phyloP scores from a whole-genome alignment of 2,329 filamentous ascomycete genomes.

The Phyllosticta capitalensis region DNA sequence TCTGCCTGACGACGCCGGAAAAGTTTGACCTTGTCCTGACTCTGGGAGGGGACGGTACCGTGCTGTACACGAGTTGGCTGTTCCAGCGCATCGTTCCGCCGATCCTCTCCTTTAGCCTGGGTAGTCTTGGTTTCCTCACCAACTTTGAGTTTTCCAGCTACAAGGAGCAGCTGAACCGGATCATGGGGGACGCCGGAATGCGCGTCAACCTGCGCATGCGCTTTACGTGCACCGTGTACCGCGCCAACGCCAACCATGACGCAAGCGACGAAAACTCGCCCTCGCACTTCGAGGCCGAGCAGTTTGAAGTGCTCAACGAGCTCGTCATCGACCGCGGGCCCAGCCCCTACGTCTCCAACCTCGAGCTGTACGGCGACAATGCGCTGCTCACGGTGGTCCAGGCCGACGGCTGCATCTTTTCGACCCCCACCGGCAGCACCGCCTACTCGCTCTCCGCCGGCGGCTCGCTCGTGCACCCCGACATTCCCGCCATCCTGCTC shows the following conservation, averaged over 20 bases:
- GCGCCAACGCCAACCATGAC: constrained; percentile 39
- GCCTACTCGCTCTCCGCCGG: constrained; percentile 95
- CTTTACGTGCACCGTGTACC: constrained; percentile 95
- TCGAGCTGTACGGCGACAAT: constrained; percentile 92
- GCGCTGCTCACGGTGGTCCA: constrained; percentile 92
- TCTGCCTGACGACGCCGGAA: constrained; percentile 89
- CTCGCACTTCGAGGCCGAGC: constrained; percentile 72
- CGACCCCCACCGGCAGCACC: constrained; percentile 80
- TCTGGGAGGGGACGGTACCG: constrained; percentile 77
- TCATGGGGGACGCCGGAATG: constrained; percentile 95
- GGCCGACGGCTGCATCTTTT: constrained; percentile 96
- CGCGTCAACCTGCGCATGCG: constrained; percentile 96
- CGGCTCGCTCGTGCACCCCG: constrained; percentile 89
- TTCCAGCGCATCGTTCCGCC: constrained; percentile 83
- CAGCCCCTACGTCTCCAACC: constrained; percentile 90
- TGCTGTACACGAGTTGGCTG: constrained; percentile 84
- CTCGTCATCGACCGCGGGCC: constrained; percentile 96
- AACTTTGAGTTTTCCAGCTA: constrained; percentile 83
- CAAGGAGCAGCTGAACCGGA: constrained; percentile 72
- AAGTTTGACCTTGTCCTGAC: constrained; percentile 92
- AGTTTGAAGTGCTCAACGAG: constrained; percentile 97
- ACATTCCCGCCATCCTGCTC: constrained; percentile 91
- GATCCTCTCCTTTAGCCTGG: constrained; percentile 73
- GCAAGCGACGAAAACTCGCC: constrained; percentile 30
- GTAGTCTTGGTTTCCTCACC: constrained; percentile 79